Base-by-base conservation (phyloP, 2,329 filamentous ascomycete genomes). In the Sporothrix phasma region DNA sequence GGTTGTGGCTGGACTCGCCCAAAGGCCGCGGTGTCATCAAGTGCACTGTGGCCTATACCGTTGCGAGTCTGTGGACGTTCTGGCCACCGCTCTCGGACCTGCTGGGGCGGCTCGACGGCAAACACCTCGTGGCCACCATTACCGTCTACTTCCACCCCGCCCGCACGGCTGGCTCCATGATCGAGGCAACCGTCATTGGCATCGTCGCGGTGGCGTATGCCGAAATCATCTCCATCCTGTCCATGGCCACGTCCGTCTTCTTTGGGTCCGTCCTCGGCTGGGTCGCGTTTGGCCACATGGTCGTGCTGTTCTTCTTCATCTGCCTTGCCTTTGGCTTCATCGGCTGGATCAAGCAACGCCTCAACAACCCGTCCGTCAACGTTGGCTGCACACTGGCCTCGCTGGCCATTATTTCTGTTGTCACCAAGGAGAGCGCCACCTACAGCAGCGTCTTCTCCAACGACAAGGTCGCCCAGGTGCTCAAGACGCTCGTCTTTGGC, bases 81-180 rank as follows among this genome's bases (percentile, higher is more conserved):
- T 86, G 90, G 67, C 84, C 87, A 2, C 81, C 83, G 2, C 80
- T 96, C 64, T 87, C 91, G 17, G 77, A 80, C 7, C 84, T 92
- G 64, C 79, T 97, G 17, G 93, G 93, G 11, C 81, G 87, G 67
- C 88, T 92, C 72, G 92, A 96, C 75, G 91, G 91, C 60, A 97
- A 97, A 73, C 93, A 97, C 75, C 87, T 96, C 72, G 91, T 96
- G 61, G 92, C 92, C 37, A 97, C 93, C 2, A 85, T 97, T 65
- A 95, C 91, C 0, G 92, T 97, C 11, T 97, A 96, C 72, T 97
- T 97, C 71, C 92, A 97, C 73, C 92, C 93, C 4, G 90, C 91
- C 5, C 82, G 93, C 65, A 90, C 90, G 19, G 84, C 87, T 29
- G 93, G 93, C 0, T 94, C 89, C 68, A 96, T 97, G 91, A 83